Evolutionary conservation across 352 stramenopile genomes (phyloP).

Genomic region (Phytophthora multivora): DNA sequence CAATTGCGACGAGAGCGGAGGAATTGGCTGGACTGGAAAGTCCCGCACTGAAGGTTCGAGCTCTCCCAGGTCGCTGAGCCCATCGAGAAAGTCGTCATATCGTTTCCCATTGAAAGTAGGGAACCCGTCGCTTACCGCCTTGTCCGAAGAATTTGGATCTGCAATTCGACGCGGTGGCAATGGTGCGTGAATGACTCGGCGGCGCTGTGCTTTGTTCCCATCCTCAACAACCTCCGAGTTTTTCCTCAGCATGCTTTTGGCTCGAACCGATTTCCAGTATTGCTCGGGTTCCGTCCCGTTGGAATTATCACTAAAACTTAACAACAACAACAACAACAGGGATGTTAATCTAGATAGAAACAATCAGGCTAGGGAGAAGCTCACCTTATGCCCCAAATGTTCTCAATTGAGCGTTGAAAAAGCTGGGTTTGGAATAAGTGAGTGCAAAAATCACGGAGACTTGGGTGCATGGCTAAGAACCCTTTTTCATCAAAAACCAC

Average conservation of each 20-base stretch:
- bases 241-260: constrained; percentile 52
- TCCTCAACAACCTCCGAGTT: constrained; percentile 45
- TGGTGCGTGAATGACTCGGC: constrained; percentile 40
- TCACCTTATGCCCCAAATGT: constrained; percentile 27
- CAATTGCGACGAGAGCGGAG: constrained; percentile 6
- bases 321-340: constrained; percentile 6
- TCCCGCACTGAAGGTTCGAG: constrained; percentile 12
- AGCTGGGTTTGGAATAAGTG: constrained; percentile 79
- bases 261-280: constrained; percentile 48
- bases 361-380: neutral
- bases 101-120: constrained; percentile 36
- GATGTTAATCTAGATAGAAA: too few species aligned
- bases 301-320: constrained; percentile 9
- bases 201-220: constrained; percentile 29
- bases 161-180: constrained; percentile 15
- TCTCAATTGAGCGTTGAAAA: constrained; percentile 74
- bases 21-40: constrained; percentile 1
- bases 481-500: constrained; percentile 58
- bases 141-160: neutral
- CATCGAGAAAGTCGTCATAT: constrained; percentile 38
- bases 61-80: constrained; percentile 21
- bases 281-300: constrained; percentile 41
- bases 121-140: constrained; percentile 25
- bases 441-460: constrained; percentile 61
- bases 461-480: constrained; percentile 64